Evolutionary conservation across 1,139 yeast genomes (phyloP), one percentile per base, ranked within the genome.

Genomic region (Yamadazyma dendronema): DNA sequence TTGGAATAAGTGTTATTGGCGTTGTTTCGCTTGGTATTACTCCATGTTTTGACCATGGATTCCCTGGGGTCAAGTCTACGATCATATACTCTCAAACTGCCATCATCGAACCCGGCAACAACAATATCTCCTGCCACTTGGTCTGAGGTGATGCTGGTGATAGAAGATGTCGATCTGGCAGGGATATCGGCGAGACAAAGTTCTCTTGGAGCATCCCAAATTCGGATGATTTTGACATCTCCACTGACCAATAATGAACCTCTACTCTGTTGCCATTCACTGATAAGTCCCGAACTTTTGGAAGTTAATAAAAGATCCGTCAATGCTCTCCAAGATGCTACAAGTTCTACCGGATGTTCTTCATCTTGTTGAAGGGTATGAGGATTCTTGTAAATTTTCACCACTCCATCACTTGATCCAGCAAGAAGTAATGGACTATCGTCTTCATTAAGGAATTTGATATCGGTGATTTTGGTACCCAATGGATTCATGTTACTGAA

Each of bases 201-300:
- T 56, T 92, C 99, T 30, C 97, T 72, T 13, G 96, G 95, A 0
- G 97, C 97, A 63, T 92, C 98, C 98, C 98, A 92, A 1, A 90
- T 73, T 42, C 96, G 70, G 36, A 92, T 88, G 22, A 89, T 81
- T 48, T 90, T 87, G 9, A 88, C 96, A 65, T 92, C 98, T 33
- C 99, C 99, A 37, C 96, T 90, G 1, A 88, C 96, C 37, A 92
- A 65, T 31, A 92, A 65, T 1, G 96, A 80, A 0, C 99, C 99
- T 46, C 97, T 70, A 33, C 94, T 84, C 57, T 92, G 99, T 55
- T 90, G 97, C 98, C 99, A 92, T 52, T 92, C 97, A 4, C 92
- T 80, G 26, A 89, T 76, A 37, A 94, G 67, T 3, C 97, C 96
- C 15, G 89, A 79, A 36, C 92, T 82, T 49, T 86, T 78, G 14